Conservation (phyloP, 2,329 filamentous ascomycete genomes). For the Coleophoma eucalyptorum region DNA sequence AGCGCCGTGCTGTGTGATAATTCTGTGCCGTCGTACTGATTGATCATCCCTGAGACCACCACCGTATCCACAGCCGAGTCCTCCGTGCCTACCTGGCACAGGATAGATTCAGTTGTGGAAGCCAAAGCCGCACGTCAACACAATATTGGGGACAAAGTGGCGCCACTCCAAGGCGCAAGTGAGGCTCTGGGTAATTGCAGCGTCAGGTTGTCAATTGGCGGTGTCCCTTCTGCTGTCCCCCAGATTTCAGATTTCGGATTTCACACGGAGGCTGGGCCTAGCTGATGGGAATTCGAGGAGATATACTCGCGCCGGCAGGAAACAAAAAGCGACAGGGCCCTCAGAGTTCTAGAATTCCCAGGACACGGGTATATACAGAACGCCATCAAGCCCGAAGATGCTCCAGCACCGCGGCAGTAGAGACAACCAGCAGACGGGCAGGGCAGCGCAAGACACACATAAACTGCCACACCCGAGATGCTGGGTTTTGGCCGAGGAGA, state of each 20-base stretch:
- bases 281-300: background rate
- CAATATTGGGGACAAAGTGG: background rate
- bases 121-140: no score
- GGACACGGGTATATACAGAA: background rate
- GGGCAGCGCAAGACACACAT: background rate
- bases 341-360: conserved; percentile 1
- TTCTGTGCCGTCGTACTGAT: background rate
- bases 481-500: conserved; percentile 3
- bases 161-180: background rate
- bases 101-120: background rate
- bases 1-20: background rate
- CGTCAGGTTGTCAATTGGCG: no score
- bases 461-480: conserved; percentile 5
- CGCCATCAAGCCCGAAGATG: no score
- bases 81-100: background rate
- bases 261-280: background rate
- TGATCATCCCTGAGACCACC: background rate
- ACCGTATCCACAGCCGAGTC: background rate
- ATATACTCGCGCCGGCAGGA: background rate
- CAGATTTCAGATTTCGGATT: no score
- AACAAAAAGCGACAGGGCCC: background rate
- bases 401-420: no score
- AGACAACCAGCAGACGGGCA: background rate
- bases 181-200: background rate
- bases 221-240: no score